Percentiles rank a stretch among this genome's conserved stretches.
These are phyloP conservation scores for Zymoseptoria ardabiliae DNA, from an alignment of 2,329 filamentous ascomycete species.

Conservation along the genomic window DNA sequence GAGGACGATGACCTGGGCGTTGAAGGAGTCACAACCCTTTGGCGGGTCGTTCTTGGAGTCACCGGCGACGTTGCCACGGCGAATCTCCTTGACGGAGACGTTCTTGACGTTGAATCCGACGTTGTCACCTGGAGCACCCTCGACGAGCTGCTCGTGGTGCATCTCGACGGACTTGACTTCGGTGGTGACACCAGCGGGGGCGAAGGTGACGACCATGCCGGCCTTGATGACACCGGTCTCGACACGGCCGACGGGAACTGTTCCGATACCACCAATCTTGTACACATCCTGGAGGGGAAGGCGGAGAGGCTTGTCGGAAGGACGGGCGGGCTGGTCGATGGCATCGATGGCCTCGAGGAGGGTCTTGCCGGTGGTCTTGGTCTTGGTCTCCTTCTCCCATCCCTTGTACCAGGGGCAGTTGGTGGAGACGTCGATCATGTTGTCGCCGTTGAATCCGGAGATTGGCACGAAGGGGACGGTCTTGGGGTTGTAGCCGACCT, in stretches of 20 bases:
- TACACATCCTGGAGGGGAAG: slow-evolving; percentile 99
- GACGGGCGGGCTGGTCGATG: slow-evolving; percentile 87
- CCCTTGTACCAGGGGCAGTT: slow-evolving; percentile 99
- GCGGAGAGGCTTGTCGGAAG: slow-evolving; percentile 98
- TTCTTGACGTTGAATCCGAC: slow-evolving; percentile 99
- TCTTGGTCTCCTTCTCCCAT: slow-evolving; percentile 98
- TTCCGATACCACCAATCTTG: slow-evolving; percentile 99
- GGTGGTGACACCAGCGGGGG: slow-evolving; percentile 97
- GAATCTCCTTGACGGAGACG: slow-evolving; percentile 99
- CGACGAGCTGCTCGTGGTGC: slow-evolving; percentile 97
- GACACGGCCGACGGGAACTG: slow-evolving; percentile 99
- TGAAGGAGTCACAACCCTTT: slow-evolving; percentile 83
- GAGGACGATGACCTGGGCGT: slow-evolving; percentile 99
- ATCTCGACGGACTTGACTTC: slow-evolving; percentile 99
- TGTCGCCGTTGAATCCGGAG: slow-evolving; percentile 99
- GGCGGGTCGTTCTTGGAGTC: slow-evolving; percentile 99
- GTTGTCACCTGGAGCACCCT: slow-evolving; percentile 99
- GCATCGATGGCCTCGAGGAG: slow-evolving; percentile 97
- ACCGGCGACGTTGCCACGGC: slow-evolving; percentile 99
- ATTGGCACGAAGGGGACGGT: slow-evolving; percentile 96
- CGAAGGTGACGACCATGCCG: slow-evolving; percentile 94
- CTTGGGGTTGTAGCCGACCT: slow-evolving; percentile 99
- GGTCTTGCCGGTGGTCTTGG: slow-evolving; percentile 87
- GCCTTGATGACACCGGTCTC: slow-evolving; percentile 93
- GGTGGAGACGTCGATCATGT: slow-evolving; percentile 85